A percentile compares a stretch with the other conserved stretches of the same genome.
Conservation (phyloP, 2,329 filamentous ascomycete genomes). For the Arthrinium puccinioides region DNA sequence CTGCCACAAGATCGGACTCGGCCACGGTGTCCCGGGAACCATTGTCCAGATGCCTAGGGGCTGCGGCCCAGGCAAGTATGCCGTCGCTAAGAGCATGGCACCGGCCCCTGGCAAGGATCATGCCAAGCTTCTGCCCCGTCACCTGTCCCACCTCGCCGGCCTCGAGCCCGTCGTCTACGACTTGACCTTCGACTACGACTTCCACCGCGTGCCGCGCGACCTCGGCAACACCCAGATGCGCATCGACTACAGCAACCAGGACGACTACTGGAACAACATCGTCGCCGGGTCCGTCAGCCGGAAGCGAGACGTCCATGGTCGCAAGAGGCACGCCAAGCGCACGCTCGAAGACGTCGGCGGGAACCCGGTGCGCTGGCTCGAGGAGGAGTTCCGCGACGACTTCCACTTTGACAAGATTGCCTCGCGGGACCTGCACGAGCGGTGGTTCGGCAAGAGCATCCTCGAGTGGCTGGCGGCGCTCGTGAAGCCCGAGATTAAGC, state of each 20-base stretch:
- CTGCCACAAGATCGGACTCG: constrained; percentile 28
- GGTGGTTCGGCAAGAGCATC: constrained; percentile 25
- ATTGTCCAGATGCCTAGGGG: constrained; percentile 31
- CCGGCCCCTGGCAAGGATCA: constrained; percentile 7
- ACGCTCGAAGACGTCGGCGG: constrained; percentile 18
- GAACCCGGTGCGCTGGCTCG: constrained; percentile 27
- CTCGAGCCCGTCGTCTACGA: constrained; percentile 20
- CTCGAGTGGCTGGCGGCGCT: constrained; percentile 21
- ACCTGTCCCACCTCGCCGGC: constrained; percentile 8
- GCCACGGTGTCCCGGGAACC: constrained; percentile 27
- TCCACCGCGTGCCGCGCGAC: constrained; percentile 22
- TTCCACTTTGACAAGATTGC: constrained; percentile 18
- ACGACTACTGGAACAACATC: constrained; percentile 27
- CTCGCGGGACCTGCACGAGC: constrained; percentile 23
- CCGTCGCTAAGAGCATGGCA: constrained; percentile 25
- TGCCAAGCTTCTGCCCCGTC: constrained; percentile 15
- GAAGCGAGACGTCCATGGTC: no score
- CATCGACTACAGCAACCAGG: constrained; percentile 30
- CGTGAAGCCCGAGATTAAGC: constrained; percentile 16
- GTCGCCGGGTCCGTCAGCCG: constrained; percentile 16
- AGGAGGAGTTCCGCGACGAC: constrained; percentile 29
- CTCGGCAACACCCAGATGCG: constrained; percentile 24
- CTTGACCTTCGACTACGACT: constrained; percentile 33
- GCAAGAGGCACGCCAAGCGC: no score
- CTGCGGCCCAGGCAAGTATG: constrained; percentile 32